Conservation (phyloP, 2,329 filamentous ascomycete species). For the Colletotrichum brevisporum region DNA sequence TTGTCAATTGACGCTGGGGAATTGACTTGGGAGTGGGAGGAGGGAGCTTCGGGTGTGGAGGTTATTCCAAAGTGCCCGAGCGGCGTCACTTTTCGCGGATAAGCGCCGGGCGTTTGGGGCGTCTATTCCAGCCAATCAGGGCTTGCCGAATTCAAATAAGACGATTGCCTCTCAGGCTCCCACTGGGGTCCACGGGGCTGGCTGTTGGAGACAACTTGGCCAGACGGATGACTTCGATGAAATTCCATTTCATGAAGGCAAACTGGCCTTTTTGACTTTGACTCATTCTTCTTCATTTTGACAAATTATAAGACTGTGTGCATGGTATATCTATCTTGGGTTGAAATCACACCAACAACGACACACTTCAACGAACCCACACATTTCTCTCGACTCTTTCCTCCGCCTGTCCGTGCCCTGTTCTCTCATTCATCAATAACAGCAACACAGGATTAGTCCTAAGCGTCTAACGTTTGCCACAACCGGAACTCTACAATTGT, state of each 20-base stretch:
- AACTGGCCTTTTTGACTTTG: slow-evolving; percentile 40
- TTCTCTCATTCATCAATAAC: slow-evolving; percentile 3
- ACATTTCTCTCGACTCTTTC: background rate
- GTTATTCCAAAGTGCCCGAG: slow-evolving; percentile 29
- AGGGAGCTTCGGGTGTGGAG: slow-evolving; percentile 36
- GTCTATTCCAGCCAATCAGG: slow-evolving; percentile 26
- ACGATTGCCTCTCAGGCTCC: slow-evolving; percentile 27
- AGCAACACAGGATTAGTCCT: background rate
- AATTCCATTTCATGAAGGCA: slow-evolving; percentile 36
- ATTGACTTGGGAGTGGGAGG: slow-evolving; percentile 16
- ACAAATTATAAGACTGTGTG: slow-evolving; percentile 1
- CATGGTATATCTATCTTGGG: background rate
- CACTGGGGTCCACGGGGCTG: slow-evolving; percentile 8
- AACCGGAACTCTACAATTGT: background rate
- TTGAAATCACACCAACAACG: background rate
- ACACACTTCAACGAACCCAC: no score
- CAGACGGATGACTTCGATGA: slow-evolving; percentile 33
- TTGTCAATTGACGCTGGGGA: slow-evolving; percentile 38
- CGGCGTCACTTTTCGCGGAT: slow-evolving; percentile 38
- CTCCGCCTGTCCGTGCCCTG: background rate
- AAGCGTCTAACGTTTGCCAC: background rate
- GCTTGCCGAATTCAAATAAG: slow-evolving; percentile 42
- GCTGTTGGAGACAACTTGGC: slow-evolving; percentile 37
- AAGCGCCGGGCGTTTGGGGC: slow-evolving; percentile 20
- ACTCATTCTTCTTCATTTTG: slow-evolving; percentile 26